phyloP scores from a whole-genome alignment of 179 eudicot genomes.

The Nepenthes alata region DNA sequence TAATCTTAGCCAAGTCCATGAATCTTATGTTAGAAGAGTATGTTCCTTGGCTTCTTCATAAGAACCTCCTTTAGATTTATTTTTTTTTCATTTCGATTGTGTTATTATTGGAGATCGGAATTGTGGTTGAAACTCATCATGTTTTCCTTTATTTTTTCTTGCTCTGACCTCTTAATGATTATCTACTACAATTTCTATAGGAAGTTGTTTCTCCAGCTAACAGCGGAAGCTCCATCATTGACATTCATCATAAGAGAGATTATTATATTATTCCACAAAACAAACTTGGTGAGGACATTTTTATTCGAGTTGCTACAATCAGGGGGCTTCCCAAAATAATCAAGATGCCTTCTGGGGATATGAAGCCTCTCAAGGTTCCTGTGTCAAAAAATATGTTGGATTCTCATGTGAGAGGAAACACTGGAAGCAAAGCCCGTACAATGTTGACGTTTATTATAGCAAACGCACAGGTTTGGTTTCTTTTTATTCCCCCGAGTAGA shows the following conservation, averaged over 20 bases:
- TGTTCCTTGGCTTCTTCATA: slow-evolving; percentile 2
- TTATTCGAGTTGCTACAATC: slow-evolving; percentile 57
- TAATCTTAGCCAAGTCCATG: slow-evolving; percentile 59
- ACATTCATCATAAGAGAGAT: slow-evolving; percentile 56
- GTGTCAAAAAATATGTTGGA: slow-evolving; percentile 79
- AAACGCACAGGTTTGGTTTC: slow-evolving; percentile 68
- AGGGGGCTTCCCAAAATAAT: slow-evolving; percentile 62
- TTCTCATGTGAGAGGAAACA: slow-evolving; percentile 63
- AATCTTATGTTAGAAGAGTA: slow-evolving; percentile 32
- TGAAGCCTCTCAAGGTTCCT: slow-evolving; percentile 71
- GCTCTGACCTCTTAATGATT: not conserved
- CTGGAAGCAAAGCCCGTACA: slow-evolving; percentile 33
- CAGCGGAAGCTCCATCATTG: slow-evolving; percentile 36
- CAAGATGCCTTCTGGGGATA: slow-evolving; percentile 84
- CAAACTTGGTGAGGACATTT: slow-evolving; percentile 88
- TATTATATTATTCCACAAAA: slow-evolving; percentile 78
- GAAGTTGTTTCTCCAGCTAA: slow-evolving; percentile 48
- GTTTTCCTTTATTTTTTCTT: not conserved
- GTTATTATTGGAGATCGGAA: not conserved
- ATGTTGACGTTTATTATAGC: slow-evolving; percentile 76
- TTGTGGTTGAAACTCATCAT: not conserved
- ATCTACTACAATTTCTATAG: slow-evolving; percentile 21
- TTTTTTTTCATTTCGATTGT: not conserved
- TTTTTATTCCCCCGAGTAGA: not conserved
- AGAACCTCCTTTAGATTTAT: not conserved